Base-by-base conservation (phyloP, 2,329 filamentous ascomycete genomes). In the Aulographum hederae region DNA sequence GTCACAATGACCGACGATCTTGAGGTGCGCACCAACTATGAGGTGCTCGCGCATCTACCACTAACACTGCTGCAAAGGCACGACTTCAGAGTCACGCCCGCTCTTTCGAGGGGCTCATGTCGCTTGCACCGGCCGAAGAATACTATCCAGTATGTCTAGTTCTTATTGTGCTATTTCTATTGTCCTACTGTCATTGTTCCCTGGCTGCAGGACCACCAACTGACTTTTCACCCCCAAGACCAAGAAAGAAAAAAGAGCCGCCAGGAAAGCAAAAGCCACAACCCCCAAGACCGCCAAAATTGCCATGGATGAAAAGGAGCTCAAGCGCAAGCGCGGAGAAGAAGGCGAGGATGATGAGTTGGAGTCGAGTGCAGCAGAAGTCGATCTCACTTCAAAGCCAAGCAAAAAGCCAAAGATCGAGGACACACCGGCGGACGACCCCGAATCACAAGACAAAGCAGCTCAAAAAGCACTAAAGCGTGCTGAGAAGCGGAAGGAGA, bases 201-300 rank as follows among this genome's bases (percentile, higher is more conserved):
- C 28, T 21, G 12, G 11, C 14, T 35, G 30, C 21, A 19, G 34
- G 26, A 15, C 25, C 28, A 33, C 31, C 41, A 38, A 47, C 92
- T 92, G 84, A 82, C 73, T 75, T 52, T 77, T 77, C 49, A 92
- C 89, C 59, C 95, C 95, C 62, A 85, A 95, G 58, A 86, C 82
- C 31, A 93, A 92, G 52, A 78, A 82, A 53, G 69, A 93, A 54
- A 80, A 80, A 37, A 71, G 73, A 38, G 74, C 78, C 42, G 79
- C 82, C 34, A 84, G 84, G 58, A 69, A 76, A 48, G 81, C 78
- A 37, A 95, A 94, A 58, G 85, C 89, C 17, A 81, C 86, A 41
- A 84, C 82, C 47, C 74, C 77, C 41, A 89, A 91, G 61, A 89
- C 73, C 41, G 86, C 84, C 38, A 86, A 92, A 52, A 85, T 95